A percentile compares a stretch with the other conserved stretches of the same genome.
phyloP scores from a whole-genome alignment of 768 basidiomycete genomes.

The Serendipita sp. region DNA sequence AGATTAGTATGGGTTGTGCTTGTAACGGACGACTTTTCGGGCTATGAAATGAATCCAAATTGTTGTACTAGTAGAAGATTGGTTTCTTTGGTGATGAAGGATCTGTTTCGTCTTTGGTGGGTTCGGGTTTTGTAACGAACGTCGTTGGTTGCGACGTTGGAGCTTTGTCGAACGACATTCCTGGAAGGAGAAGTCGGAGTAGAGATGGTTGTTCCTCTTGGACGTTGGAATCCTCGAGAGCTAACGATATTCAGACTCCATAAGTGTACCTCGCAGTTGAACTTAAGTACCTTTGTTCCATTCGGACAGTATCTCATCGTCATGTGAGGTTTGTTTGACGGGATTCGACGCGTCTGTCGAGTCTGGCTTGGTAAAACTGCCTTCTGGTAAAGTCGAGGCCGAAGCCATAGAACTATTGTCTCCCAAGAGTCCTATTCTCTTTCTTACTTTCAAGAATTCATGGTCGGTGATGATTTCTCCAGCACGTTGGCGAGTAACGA shows the following conservation, averaged over 20 bases:
- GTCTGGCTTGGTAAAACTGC: neutral
- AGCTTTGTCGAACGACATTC: neutral
- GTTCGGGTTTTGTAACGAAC: neutral
- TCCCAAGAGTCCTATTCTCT: neutral
- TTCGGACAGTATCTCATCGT: neutral
- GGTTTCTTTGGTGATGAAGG: neutral
- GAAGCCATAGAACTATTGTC: neutral
- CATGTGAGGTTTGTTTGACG: neutral
- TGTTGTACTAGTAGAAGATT: neutral
- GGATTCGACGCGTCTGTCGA: neutral
- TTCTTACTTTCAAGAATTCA: neutral
- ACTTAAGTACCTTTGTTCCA: neutral
- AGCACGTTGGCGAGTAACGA: neutral
- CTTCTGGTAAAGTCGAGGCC: neutral
- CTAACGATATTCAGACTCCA: neutral
- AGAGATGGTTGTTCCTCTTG: neutral
- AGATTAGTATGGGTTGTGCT: neutral
- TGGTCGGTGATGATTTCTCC: neutral
- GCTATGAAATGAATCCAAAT: neutral
- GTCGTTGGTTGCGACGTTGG: neutral
- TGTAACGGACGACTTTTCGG: neutral
- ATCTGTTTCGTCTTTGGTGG: neutral
- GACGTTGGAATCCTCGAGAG: neutral
- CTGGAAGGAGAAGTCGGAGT: neutral
- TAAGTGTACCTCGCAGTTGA: too few species aligned